phyloP scores from a whole-genome alignment of 2,329 filamentous ascomycete species.

The Diaporthe citri region DNA sequence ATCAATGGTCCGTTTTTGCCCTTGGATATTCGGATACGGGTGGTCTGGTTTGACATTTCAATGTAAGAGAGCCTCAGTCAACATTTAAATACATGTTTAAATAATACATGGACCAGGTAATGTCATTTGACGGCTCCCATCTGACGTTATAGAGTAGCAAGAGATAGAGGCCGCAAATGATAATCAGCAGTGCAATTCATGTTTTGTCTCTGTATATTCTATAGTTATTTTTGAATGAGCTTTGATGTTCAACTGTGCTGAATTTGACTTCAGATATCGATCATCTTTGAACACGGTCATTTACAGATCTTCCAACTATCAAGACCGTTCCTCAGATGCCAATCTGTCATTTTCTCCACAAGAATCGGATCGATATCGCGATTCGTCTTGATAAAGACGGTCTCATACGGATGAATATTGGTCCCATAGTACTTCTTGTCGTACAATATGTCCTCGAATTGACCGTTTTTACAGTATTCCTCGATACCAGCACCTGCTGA shows the following conservation, averaged over 20 bases:
- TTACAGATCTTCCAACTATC: slow-evolving; percentile 29
- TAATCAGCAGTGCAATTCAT: neutral
- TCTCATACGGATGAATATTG: slow-evolving; percentile 34
- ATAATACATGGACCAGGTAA: too few relatives aligned
- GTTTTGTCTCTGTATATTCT: neutral
- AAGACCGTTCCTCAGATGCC: slow-evolving; percentile 1
- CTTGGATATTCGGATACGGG: too few relatives aligned
- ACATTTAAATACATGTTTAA: too few relatives aligned
- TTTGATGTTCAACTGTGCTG: neutral
- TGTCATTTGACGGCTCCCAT: too few relatives aligned
- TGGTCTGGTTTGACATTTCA: too few relatives aligned
- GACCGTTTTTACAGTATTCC: slow-evolving; percentile 10
- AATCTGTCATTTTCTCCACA: slow-evolving; percentile 13
- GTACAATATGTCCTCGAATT: slow-evolving; percentile 20
- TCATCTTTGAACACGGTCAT: neutral
- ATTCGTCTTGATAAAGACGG: slow-evolving; percentile 27
- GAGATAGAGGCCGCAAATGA: too few relatives aligned
- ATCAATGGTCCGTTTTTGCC: too few relatives aligned
- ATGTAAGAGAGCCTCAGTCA: too few relatives aligned
- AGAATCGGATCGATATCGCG: slow-evolving; percentile 10
- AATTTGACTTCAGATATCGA: neutral
- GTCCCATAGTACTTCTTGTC: slow-evolving; percentile 18
- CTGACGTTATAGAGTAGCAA: too few relatives aligned
- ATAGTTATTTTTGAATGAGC: neutral
- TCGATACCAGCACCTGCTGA: neutral